These are phyloP conservation scores for Gynochthodes officinalis DNA, from an alignment of 257 asterid genomes.

Conservation along the genomic window DNA sequence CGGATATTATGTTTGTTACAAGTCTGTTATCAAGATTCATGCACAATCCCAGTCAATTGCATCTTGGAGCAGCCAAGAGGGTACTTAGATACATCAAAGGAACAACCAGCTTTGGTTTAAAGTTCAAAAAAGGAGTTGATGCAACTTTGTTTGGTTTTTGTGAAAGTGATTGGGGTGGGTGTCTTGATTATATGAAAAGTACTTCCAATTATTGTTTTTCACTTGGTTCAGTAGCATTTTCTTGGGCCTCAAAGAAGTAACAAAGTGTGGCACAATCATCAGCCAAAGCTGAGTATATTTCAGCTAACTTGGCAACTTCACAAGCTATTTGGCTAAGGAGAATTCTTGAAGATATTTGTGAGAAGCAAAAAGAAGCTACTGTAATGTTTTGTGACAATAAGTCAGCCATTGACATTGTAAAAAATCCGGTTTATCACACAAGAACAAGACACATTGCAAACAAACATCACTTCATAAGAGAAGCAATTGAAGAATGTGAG, in stretches of 20 bases:
- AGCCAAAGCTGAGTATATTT: not conserved
- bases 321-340: too few relatives aligned
- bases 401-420: not conserved
- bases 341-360: not conserved
- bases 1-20: too few relatives aligned
- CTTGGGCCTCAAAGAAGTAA: not conserved
- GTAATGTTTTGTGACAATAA: not conserved
- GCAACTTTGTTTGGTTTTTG: too few relatives aligned
- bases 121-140: too few relatives aligned
- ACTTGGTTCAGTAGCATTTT: not conserved
- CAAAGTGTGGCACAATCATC: too few relatives aligned
- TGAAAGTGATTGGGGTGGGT: too few relatives aligned
- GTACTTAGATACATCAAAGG: too few relatives aligned
- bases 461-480: not conserved
- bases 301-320: not conserved
- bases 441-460: not conserved
- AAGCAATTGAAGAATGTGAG: too few relatives aligned
- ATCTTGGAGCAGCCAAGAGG: too few relatives aligned
- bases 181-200: not conserved
- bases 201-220: not conserved
- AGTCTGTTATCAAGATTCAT: too few relatives aligned
- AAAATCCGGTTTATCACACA: not conserved
- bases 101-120: too few relatives aligned
- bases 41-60: too few relatives aligned
- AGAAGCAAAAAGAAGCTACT: not conserved